Conservation (phyloP, 139 green algal genomes). For the Chlamydomonas eustigma region DNA sequence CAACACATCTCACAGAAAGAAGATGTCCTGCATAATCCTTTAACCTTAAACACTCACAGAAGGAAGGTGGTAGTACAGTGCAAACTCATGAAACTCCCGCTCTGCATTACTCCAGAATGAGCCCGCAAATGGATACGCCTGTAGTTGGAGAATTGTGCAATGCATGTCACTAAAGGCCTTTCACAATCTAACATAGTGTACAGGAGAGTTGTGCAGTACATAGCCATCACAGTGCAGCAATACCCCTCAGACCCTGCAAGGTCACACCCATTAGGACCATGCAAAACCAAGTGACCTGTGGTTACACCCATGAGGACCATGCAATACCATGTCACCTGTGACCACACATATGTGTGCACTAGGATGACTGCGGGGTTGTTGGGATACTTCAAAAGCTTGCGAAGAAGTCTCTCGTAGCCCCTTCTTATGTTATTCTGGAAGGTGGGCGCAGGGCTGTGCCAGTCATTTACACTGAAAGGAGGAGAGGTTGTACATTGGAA, state of each 20-base stretch:
- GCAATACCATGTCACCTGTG: no score
- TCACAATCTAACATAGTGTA: no score
- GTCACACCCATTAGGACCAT: no score
- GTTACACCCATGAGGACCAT: no score
- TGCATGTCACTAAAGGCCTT: no score
- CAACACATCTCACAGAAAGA: no score
- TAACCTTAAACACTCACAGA: conserved; percentile 9
- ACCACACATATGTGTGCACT: conserved; percentile 22
- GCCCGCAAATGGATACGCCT: not conserved
- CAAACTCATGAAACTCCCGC: conserved; percentile 28
- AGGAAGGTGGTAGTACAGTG: conserved; percentile 33
- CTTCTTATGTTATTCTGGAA: conserved; percentile 20
- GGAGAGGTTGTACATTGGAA: no score
- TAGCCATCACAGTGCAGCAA: no score
- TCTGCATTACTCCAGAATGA: conserved; percentile 24
- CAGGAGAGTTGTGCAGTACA: no score
- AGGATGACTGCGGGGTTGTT: conserved; percentile 39
- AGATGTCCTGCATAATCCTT: no score
- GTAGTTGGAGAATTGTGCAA: not conserved
- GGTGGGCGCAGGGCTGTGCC: not conserved
- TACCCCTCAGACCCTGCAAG: no score
- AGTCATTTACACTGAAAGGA: conserved; percentile 8
- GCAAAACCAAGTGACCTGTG: no score
- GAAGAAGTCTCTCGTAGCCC: conserved; percentile 35
- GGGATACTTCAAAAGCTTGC: conserved; percentile 39